Base-by-base conservation (phyloP, 345 rosid genomes). In the Populus tremula region DNA sequence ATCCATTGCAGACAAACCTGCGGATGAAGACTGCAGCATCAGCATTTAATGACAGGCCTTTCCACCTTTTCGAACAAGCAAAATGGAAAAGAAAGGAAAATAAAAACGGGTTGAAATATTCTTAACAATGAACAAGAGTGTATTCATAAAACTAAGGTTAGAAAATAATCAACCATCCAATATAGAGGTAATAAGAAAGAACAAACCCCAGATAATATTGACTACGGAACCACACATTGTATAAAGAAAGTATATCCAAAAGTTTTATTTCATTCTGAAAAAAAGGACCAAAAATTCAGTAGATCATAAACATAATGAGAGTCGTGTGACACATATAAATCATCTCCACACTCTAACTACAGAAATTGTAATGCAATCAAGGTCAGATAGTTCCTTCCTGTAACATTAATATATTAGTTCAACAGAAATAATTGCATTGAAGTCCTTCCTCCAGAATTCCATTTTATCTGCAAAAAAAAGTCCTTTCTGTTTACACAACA, bases 1-100 rank as follows among this genome's bases (percentile, higher is more conserved):
- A 85, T 89, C 92, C 94, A 91, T 91, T 67, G 76, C 80, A 68
- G 66, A 33, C 47, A 27, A 77, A 61, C 83, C 88, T 87, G 61
- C 77, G 70, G 4, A 75, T 64, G 67, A 11, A 69, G 29, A 49
- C 11, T 35, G 54, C 16, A 71, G 21, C 31, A 49, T 59, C 65
- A 50, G 35, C 62, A 35, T 2, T 62, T 62, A 21, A 62, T 16
- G 12, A 1, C 1, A 20, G 2, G 8, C 41, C 20, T 56, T 72
- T 43, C 47, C 47, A 43, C 3, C 17, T 25, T 2, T 8, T 56
- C 35, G 6, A 36, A 72, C 29, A 12, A 35, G 39, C 43, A 64
- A 25, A 72, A 29, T 27, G 54, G 21, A 27, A 43, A 36, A 23
- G 17, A 5, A 33, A 20, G 4, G 27, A 27, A 25, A 18, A 9